A percentile compares a stretch with the other conserved stretches of the same genome.
These are phyloP conservation scores for Austroboletus niveus DNA, from an alignment of 1,284 basidiomycete species.

Conservation along the genomic window DNA sequence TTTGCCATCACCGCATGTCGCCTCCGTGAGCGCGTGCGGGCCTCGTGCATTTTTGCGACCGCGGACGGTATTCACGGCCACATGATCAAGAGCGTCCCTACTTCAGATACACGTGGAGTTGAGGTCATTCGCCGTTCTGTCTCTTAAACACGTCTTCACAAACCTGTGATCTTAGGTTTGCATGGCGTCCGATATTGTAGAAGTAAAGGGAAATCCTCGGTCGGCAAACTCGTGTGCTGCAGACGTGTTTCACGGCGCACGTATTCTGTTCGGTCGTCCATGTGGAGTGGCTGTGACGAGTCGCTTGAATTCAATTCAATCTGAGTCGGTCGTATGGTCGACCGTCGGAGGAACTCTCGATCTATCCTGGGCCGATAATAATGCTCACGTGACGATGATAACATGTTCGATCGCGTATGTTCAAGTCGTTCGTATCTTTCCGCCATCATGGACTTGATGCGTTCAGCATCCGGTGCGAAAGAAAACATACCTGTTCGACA, in stretches of 20 bases:
- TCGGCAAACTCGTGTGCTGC: conserved; percentile 1
- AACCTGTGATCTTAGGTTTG: too few relatives aligned
- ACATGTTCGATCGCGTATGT: too few relatives aligned
- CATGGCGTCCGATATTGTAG: background rate
- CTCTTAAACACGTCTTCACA: too few relatives aligned
- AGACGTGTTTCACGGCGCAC: conserved; percentile 6
- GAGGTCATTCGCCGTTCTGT: background rate
- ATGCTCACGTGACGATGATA: too few relatives aligned
- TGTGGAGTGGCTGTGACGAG: conserved; percentile 1
- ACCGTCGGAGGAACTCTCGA: too few relatives aligned
- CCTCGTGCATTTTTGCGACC: too few relatives aligned
- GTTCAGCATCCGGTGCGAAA: background rate
- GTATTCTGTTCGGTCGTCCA: conserved; percentile 2
- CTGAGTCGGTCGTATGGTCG: background rate
- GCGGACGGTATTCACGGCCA: background rate
- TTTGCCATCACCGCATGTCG: background rate
- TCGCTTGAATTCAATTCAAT: background rate
- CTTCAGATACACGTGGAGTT: background rate
- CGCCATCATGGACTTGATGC: background rate
- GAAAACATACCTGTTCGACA: background rate
- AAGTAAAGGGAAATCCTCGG: background rate
- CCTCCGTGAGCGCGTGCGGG: too few relatives aligned
- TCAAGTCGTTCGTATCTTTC: too few relatives aligned
- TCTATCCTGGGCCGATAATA: too few relatives aligned
- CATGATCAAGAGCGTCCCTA: background rate